A percentile compares a stretch with the other conserved stretches of the same genome.
Conservation (phyloP, 1,284 basidiomycete species). For the Bjerkandera adusta region DNA sequence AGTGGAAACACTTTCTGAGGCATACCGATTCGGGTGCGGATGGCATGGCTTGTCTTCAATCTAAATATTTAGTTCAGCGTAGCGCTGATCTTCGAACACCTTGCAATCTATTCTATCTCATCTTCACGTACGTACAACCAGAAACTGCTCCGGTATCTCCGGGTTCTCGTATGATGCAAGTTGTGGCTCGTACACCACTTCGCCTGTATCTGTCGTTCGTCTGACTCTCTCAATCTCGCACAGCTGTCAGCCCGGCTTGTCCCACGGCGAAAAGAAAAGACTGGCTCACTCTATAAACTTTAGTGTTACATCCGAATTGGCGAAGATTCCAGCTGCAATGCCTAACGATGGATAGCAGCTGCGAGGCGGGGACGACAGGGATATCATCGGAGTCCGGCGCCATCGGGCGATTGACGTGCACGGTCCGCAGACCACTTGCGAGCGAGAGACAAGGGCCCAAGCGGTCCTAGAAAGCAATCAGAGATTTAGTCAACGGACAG, state of each 20-base stretch:
- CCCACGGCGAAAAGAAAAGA: background rate
- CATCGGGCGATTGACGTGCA: conserved; percentile 53
- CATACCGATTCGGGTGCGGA: too few species aligned
- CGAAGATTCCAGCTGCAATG: conserved; percentile 29
- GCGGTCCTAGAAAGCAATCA: conserved; percentile 39
- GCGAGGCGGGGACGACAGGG: conserved; percentile 20
- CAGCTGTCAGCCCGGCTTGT: background rate
- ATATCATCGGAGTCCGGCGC: conserved; percentile 30
- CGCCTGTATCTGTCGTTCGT: conserved; percentile 33
- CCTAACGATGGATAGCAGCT: conserved; percentile 26
- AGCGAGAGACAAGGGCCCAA: conserved; percentile 28
- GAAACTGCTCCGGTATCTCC: conserved; percentile 70
- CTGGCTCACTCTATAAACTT: conserved; percentile 47
- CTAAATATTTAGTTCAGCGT: too few species aligned
- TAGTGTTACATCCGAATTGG: conserved; percentile 38
- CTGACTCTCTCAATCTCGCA: conserved; percentile 48
- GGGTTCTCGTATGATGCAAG: conserved; percentile 57
- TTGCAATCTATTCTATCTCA: background rate
- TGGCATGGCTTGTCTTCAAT: too few species aligned
- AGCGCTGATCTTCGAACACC: background rate
- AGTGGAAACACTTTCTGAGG: too few species aligned
- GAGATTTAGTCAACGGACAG: too few species aligned
- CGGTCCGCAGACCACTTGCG: conserved; percentile 39
- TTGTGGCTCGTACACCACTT: conserved; percentile 34
- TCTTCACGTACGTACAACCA: conserved; percentile 56